These are phyloP conservation scores for Helianthus tuberosus DNA, from an alignment of 129 eudicot genomes.

Conservation along the genomic window DNA sequence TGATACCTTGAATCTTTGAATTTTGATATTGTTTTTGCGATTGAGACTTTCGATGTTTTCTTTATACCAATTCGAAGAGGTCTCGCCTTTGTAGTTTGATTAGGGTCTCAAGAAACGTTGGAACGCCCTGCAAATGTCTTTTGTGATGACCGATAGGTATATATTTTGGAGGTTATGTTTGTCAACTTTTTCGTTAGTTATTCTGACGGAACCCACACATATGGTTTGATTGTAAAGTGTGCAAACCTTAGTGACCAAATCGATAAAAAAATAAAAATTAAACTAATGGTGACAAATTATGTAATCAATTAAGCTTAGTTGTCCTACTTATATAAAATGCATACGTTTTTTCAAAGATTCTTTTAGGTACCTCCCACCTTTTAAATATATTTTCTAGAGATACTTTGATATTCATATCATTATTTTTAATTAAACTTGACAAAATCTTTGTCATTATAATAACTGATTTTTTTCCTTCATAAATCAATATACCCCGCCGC, in stretches of 20 bases:
- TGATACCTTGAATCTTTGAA: too few relatives aligned
- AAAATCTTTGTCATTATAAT: neutral
- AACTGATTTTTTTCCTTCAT: neutral
- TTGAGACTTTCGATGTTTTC: too few relatives aligned
- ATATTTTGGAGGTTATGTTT: too few relatives aligned
- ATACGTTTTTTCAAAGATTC: slow-evolving; percentile 25
- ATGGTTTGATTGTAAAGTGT: neutral
- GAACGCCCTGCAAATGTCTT: too few relatives aligned
- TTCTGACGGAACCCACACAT: neutral
- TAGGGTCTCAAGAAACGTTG: too few relatives aligned
- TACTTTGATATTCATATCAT: slow-evolving; percentile 16
- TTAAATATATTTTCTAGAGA: slow-evolving; percentile 11
- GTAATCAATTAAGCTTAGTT: slow-evolving; percentile 7
- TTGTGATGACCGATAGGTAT: too few relatives aligned
- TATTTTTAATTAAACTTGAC: slow-evolving; percentile 13
- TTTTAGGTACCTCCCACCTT: slow-evolving; percentile 6
- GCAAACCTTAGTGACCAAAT: neutral
- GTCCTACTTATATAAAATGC: slow-evolving; percentile 11
- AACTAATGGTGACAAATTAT: neutral
- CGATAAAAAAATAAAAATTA: neutral
- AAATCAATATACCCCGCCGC: too few relatives aligned
- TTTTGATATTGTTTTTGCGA: too few relatives aligned
- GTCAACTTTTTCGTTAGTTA: too few relatives aligned
- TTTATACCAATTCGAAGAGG: too few relatives aligned
- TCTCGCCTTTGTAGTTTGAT: too few relatives aligned